Base-by-base conservation (phyloP, 2,329 filamentous ascomycete genomes). In the Xylariaceae sp. region DNA sequence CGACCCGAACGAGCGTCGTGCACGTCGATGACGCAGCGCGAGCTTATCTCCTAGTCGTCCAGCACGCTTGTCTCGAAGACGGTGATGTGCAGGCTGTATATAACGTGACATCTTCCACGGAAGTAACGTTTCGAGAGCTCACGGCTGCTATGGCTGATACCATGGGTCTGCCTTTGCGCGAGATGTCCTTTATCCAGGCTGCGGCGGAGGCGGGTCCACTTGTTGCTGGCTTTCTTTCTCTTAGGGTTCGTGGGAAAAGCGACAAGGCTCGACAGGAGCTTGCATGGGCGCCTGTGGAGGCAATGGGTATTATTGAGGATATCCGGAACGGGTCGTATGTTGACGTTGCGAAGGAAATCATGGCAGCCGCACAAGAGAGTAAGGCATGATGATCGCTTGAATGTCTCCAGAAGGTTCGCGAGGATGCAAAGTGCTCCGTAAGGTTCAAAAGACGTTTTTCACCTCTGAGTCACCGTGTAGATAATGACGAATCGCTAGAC, bases 21-120 rank as follows among this genome's bases (percentile, higher is more conserved):
- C 54, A 78, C 55, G 70, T 76, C 1, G 71, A 75, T 32, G 75
- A 77, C 61, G 73, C 71, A 3, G 74, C 73, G 5, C 55, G 65
- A 2, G 57, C 75, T 27, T 76, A 73, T 52, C 61, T 76, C 6
- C 66, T 72, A 0, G 70, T 68, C 0, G 65, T 68, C 0, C 63
- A 73, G 55, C 70, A 68, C n/a, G 56, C 56, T 3, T 51, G 50
- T 34, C 27, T 19, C 3, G 11, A 12, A 11, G 32, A 31, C n/a
- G 69, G 62, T 1, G 59, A 62, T 27, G 59, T 67, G 2, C 70
- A 71, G 1, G 67, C 68, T 3, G 47, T 67, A 0, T 77, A 70
- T 61, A 75, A 75, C 56, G 63, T 61, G 3, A 64, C 61, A 3
- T 51, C 57, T 2, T 55, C 60, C 44, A 74, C 68, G 2, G 50